Base-by-base conservation (phyloP, 1,284 basidiomycete species). In the Moesziomyces antarcticus region DNA sequence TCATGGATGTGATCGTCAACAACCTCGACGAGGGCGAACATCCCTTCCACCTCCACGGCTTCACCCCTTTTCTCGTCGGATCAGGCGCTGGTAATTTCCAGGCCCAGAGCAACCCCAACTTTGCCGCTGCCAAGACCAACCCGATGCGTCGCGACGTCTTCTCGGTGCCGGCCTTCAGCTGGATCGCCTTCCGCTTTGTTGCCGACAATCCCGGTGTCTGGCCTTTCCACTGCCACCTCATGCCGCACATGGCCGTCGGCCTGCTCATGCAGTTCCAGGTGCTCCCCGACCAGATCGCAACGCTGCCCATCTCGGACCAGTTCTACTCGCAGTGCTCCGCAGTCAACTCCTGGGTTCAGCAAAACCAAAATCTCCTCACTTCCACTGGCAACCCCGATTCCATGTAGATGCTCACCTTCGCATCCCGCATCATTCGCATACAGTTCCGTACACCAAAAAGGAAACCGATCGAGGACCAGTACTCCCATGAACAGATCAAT, bases 11-110 rank as follows among this genome's bases (percentile, higher is more conserved):
- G 21, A 76, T 82, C 52, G 48, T 82, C 55, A 79, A 82, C 69
- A 82, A 84, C 54, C 64, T 73, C 27, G 86, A 86, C 73, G 86
- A 87, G 54, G 85, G 85, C 13, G 82, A 85, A 51, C 87, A 87
- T 61, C 87, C 87, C 0, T 87, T 87, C 80, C 87, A 87, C 56
- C 72, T 77, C 5, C 77, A 79, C 43, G 77, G 77, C 48, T 71
- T 65, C 46, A 57, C 52, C 1, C 73, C 76, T 3, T 78, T 56
- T 43, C 68, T 86, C 47, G 66, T 86, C 25, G 85, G 74, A 5
- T 58, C 81, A 11, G 85, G 85, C 1, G 10, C 55, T 2, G 85
- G 85, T 6, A 55, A 53, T 24, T 62, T 84, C 41, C 73, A 73
- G 3, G 40, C 57, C 7, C 75, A 48, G 21, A 51, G 49, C 37